These are phyloP conservation scores for Chytriomyces sp. DNA, from an alignment of 192 early-diverging fungal species.

Conservation along the genomic window DNA sequence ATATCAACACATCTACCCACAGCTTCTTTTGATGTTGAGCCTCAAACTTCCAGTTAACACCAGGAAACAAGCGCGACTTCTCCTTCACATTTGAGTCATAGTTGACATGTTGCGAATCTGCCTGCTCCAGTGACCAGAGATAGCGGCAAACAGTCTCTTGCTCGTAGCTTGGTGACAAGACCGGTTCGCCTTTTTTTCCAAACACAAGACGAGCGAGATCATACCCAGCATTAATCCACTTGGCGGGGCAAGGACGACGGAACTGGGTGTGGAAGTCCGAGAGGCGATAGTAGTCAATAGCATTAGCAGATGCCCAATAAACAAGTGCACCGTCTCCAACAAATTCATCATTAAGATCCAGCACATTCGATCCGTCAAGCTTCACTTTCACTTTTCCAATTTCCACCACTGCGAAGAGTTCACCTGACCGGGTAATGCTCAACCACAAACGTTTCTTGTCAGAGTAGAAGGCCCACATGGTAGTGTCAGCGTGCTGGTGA, in stretches of 20 bases:
- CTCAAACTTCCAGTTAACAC: not conserved
- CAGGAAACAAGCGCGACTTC: not conserved
- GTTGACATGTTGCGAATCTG: not conserved
- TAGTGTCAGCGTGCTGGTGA: not conserved
- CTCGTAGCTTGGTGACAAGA: not conserved
- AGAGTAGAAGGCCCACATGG: not conserved
- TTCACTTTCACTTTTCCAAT: no score
- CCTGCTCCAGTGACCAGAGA: not conserved
- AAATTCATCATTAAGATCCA: not conserved
- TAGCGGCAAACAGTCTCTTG: not conserved
- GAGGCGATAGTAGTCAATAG: not conserved
- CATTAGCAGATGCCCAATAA: not conserved
- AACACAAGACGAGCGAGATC: not conserved
- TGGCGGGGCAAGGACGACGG: not conserved
- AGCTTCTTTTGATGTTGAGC: not conserved
- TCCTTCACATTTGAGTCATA: not conserved
- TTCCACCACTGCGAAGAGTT: not conserved
- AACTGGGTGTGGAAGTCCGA: not conserved
- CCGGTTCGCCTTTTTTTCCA: not conserved
- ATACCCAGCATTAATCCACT: not conserved
- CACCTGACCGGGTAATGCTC: not conserved
- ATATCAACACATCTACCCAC: not conserved
- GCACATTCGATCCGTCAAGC: not conserved
- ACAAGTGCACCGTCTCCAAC: not conserved
- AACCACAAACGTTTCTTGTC: not conserved